Percentiles rank a stretch among this genome's conserved stretches.
Conservation (phyloP, 1,284 basidiomycete species). For the Neolentinus lepideus region DNA sequence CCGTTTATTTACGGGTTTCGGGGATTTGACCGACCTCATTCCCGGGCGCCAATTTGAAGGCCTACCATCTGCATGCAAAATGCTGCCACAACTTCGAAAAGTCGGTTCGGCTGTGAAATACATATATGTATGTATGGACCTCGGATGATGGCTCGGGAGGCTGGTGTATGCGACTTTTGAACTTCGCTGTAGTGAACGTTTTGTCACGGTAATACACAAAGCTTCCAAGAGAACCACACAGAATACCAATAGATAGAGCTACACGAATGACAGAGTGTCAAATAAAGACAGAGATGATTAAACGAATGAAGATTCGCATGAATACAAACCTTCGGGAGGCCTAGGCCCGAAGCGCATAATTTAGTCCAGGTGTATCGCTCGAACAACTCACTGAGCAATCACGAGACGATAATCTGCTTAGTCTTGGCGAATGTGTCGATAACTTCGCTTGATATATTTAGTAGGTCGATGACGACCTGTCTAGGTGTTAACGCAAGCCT, state of each 20-base stretch:
- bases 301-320: background rate
- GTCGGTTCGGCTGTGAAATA: no score
- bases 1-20: no score
- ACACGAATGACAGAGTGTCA: background rate
- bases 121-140: no score
- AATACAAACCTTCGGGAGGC: background rate
- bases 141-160: no score
- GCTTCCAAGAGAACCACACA: no score
- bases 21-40: no score
- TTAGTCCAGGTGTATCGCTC: background rate
- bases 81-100: no score
- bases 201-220: no score
- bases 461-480: conserved; percentile 25
- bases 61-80: no score
- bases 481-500: conserved; percentile 26
- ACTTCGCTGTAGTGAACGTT: no score
- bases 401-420: conserved; percentile 21
- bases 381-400: background rate
- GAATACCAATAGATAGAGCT: background rate
- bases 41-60: no score
- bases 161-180: no score
- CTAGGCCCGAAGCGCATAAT: background rate
- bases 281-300: background rate
- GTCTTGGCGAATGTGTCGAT: conserved; percentile 18
- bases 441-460: conserved; percentile 17